phyloP scores from a whole-genome alignment of 345 rosid genomes.

The Hibiscus tridactylites region DNA sequence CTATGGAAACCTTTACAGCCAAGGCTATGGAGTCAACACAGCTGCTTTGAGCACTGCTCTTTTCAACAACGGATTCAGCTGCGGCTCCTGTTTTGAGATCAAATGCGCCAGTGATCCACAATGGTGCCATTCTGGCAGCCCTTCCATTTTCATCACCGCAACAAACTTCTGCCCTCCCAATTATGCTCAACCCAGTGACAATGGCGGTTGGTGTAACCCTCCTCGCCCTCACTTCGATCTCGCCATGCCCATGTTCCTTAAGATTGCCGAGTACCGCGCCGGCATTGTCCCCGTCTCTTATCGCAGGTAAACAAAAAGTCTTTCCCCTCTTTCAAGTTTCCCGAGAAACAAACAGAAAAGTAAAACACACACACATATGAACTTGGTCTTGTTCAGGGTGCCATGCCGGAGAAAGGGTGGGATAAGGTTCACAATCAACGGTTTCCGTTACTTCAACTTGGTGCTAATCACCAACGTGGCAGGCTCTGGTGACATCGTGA shows the following conservation, averaged over 20 bases:
- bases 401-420: constrained; percentile 57
- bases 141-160: constrained; percentile 56
- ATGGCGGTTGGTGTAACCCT: constrained; percentile 93
- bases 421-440: constrained; percentile 62
- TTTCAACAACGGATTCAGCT: constrained; percentile 53
- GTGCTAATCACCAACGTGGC: constrained; percentile 60
- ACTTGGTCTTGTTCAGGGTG: constrained; percentile 22
- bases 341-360: constrained; percentile 2
- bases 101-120: constrained; percentile 43
- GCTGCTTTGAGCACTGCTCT: constrained; percentile 70
- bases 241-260: constrained; percentile 70
- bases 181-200: constrained; percentile 41
- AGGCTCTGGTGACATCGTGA: constrained; percentile 54
- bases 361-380: neutral
- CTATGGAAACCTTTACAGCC: constrained; percentile 60
- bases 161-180: constrained; percentile 70
- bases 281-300: constrained; percentile 64
- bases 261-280: constrained; percentile 56
- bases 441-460: constrained; percentile 65
- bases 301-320: constrained; percentile 32
- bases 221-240: constrained; percentile 71
- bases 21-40: constrained; percentile 59
- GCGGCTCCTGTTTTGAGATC: constrained; percentile 56
- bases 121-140: constrained; percentile 62
- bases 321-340: neutral